Percentiles rank a stretch among this genome's conserved stretches.
Evolutionary conservation across 1,284 basidiomycete species (phyloP).

Genomic region (Boletus chippewaensis): DNA sequence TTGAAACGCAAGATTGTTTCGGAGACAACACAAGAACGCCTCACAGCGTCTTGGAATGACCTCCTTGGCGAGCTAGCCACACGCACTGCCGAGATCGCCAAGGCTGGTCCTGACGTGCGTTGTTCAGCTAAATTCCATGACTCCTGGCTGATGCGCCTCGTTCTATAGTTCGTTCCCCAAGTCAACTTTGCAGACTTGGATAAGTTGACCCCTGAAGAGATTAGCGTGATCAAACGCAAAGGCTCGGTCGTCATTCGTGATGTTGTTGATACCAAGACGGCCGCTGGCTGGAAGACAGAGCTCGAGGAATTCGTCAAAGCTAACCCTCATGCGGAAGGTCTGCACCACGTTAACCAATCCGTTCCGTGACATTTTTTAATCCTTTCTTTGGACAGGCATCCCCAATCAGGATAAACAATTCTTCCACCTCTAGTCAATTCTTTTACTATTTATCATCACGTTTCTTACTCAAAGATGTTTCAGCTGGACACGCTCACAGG

Average conservation of each 20-base stretch:
- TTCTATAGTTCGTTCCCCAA: conserved; percentile 46
- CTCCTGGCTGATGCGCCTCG: background rate
- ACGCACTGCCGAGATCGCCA: conserved; percentile 40
- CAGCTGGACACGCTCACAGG: conserved; percentile 67
- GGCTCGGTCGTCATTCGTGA: conserved; percentile 59
- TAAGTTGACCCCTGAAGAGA: conserved; percentile 40
- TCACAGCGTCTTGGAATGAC: conserved; percentile 51
- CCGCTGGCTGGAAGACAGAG: conserved; percentile 48
- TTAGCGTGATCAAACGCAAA: conserved; percentile 47
- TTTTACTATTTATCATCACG: background rate
- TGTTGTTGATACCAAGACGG: conserved; percentile 52
- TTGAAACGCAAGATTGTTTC: conserved; percentile 51
- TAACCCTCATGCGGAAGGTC: conserved; percentile 52
- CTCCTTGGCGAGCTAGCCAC: conserved; percentile 46
- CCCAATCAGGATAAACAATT: conserved; percentile 62
- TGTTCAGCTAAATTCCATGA: background rate
- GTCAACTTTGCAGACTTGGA: conserved; percentile 51
- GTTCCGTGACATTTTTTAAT: background rate
- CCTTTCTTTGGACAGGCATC: conserved; percentile 35
- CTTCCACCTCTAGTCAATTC: conserved; percentile 59
- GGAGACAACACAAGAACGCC: conserved; percentile 42
- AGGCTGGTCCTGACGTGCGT: conserved; percentile 45
- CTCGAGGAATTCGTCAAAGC: conserved; percentile 50
- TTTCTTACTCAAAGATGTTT: background rate
- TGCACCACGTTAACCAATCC: background rate